These are phyloP conservation scores for Candida gorgasii DNA, from an alignment of 805 yeast genomes.

Conservation along the genomic window DNA sequence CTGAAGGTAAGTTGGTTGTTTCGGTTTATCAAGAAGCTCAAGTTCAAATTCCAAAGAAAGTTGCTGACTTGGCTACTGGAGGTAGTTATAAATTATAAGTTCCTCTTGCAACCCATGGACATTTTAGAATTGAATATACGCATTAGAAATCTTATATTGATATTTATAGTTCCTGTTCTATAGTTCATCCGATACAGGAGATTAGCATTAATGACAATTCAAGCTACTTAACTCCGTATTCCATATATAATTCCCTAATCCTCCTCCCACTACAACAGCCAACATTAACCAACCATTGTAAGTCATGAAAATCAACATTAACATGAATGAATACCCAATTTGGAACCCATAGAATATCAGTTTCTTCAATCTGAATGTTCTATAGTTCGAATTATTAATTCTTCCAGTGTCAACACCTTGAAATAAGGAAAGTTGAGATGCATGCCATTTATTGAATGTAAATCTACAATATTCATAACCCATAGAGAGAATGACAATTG, in stretches of 20 bases:
- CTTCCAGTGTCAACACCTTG: slow-evolving; percentile 8
- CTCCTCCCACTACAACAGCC: slow-evolving; percentile 72
- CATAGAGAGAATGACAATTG: slow-evolving; percentile 49
- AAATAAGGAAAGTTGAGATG: slow-evolving; percentile 1
- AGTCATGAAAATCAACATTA: slow-evolving; percentile 85
- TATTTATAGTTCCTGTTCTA: no score
- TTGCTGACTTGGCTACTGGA: slow-evolving; percentile 15
- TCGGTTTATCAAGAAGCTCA: slow-evolving; percentile 35
- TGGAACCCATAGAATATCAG: slow-evolving; percentile 59
- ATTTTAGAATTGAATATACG: slow-evolving; percentile 1
- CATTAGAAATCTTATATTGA: no score
- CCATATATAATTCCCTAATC: slow-evolving; percentile 67
- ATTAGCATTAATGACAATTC: slow-evolving; percentile 3
- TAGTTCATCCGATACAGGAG: background rate
- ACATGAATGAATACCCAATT: slow-evolving; percentile 67
- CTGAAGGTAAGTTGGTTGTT: slow-evolving; percentile 33
- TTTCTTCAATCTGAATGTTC: slow-evolving; percentile 25
- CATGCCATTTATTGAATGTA: slow-evolving; percentile 31
- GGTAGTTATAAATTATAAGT: slow-evolving; percentile 13
- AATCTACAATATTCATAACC: slow-evolving; percentile 61
- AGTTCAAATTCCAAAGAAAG: slow-evolving; percentile 18
- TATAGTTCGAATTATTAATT: slow-evolving; percentile 4
- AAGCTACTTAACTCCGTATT: slow-evolving; percentile 22
- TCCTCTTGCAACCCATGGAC: background rate
- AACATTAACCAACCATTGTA: slow-evolving; percentile 84